These are phyloP conservation scores for Plantago coronopus DNA, from an alignment of 305 asterid genomes.

Conservation along the genomic window DNA sequence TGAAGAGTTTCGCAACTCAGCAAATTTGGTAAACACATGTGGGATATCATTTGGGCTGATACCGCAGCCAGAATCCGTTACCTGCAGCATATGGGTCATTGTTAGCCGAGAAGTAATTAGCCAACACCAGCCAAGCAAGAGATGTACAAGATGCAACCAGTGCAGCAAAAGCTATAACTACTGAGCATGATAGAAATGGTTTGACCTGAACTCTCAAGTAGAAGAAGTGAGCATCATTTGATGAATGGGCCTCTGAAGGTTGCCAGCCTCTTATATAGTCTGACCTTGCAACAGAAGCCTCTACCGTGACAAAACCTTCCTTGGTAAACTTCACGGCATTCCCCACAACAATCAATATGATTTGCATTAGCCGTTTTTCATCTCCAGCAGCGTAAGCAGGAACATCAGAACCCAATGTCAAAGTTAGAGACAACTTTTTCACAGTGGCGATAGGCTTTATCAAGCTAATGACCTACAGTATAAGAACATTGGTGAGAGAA, in stretches of 20 bases:
- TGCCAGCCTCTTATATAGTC: conserved; percentile 46
- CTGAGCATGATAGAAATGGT: conserved; percentile 6
- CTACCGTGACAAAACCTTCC: conserved; percentile 53
- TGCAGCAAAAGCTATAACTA: not conserved
- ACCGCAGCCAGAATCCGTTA: conserved; percentile 68
- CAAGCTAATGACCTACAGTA: conserved; percentile 49
- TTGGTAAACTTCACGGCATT: conserved; percentile 74
- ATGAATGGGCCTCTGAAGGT: conserved; percentile 38
- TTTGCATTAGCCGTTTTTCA: conserved; percentile 65
- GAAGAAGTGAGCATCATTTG: conserved; percentile 42
- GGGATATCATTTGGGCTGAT: conserved; percentile 53
- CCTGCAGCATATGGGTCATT: conserved; percentile 28
- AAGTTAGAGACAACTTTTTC: conserved; percentile 48
- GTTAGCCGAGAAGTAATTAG: not conserved
- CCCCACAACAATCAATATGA: conserved; percentile 46
- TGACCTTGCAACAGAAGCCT: conserved; percentile 54
- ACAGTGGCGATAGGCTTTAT: conserved; percentile 65
- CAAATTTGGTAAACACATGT: conserved; percentile 52
- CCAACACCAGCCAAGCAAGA: not conserved
- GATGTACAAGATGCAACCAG: not conserved
- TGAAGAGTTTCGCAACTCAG: conserved; percentile 33
- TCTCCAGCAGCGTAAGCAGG: conserved; percentile 61
- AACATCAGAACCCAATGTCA: conserved; percentile 46
- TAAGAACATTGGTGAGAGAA: conserved; percentile 7
- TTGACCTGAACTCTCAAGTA: conserved; percentile 58